phyloP scores from a whole-genome alignment of 305 asterid species.

The Withania somnifera region DNA sequence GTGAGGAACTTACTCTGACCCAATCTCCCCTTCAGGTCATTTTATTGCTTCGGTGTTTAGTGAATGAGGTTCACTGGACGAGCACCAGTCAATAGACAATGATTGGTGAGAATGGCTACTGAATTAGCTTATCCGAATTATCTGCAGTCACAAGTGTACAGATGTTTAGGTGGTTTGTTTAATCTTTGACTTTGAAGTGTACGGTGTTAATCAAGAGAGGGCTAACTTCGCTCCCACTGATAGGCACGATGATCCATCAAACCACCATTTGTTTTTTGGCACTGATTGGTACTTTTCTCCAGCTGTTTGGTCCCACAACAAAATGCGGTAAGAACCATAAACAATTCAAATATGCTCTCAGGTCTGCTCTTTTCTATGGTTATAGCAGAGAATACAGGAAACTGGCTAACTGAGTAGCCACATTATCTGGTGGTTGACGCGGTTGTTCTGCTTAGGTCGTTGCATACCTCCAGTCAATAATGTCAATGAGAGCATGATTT shows the following conservation, averaged over 20 bases:
- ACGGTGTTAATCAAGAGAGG: constrained; percentile 24
- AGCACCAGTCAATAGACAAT: constrained; percentile 25
- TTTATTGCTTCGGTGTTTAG: constrained; percentile 42
- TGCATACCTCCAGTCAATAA: not conserved
- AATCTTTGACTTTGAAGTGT: constrained; percentile 23
- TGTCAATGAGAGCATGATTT: not conserved
- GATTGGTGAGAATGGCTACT: constrained; percentile 16
- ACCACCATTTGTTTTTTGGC: constrained; percentile 20
- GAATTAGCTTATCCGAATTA: not conserved
- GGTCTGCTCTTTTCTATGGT: constrained; percentile 22
- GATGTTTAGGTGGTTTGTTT: not conserved
- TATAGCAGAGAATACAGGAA: constrained; percentile 22
- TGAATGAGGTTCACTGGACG: constrained; percentile 38
- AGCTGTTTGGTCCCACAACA: constrained; percentile 20
- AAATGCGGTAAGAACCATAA: constrained; percentile 9
- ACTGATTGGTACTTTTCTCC: constrained; percentile 37
- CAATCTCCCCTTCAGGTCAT: constrained; percentile 37
- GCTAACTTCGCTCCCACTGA: constrained; percentile 14
- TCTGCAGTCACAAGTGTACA: not conserved
- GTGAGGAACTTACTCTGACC: constrained; percentile 38
- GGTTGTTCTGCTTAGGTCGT: constrained; percentile 17
- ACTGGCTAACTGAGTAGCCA: constrained; percentile 10
- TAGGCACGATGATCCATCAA: constrained; percentile 12
- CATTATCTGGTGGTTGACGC: constrained; percentile 14
- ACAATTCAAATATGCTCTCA: constrained; percentile 26